Conservation (phyloP, 345 rosid genomes). For the Ceriops zippeliana region DNA sequence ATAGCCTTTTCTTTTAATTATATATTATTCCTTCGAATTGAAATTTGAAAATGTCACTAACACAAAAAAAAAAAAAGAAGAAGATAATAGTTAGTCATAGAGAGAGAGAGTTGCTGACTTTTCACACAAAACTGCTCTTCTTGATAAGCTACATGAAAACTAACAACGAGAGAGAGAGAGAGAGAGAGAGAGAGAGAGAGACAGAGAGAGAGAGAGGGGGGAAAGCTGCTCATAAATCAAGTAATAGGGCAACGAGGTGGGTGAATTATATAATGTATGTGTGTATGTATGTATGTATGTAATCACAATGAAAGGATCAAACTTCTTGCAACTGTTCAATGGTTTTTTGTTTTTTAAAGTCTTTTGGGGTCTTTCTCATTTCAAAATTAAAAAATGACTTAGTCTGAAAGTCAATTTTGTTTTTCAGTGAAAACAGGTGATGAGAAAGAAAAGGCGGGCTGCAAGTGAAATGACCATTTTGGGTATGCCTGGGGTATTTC, state of each 20-base stretch:
- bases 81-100: neutral
- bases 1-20: too few species aligned
- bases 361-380: neutral
- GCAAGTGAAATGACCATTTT: conserved; percentile 22
- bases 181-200: neutral
- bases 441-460: conserved; percentile 53
- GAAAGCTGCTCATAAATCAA: neutral
- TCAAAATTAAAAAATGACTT: neutral
- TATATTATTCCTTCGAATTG: too few species aligned
- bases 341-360: neutral
- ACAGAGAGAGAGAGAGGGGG: neutral
- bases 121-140: too few species aligned
- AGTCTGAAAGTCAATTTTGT: neutral
- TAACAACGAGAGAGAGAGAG: too few species aligned
- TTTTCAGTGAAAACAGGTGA: conserved; percentile 35
- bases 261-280: conserved; percentile 5
- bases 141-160: too few species aligned
- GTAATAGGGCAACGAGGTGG: conserved; percentile 1
- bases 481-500: too few species aligned
- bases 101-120: neutral
- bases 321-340: conserved; percentile 29
- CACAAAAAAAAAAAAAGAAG: too few species aligned
- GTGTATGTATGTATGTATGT: neutral
- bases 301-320: conserved; percentile 22
- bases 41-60: too few species aligned